Base-by-base conservation (phyloP, 768 basidiomycete genomes). In the Tylopilus plumbeoviolaceoides region DNA sequence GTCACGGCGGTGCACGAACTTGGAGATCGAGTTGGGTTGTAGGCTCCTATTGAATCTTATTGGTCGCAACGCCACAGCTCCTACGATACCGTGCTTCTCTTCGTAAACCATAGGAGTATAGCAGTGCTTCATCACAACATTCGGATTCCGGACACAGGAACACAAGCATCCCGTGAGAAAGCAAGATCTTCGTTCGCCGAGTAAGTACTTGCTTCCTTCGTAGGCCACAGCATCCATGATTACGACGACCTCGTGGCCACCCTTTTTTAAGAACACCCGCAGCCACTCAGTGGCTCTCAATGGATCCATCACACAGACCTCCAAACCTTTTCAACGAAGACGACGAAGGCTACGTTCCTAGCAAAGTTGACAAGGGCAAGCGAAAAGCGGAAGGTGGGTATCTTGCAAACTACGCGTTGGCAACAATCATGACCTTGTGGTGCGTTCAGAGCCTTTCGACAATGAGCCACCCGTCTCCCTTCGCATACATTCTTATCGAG, bases 291-390 rank as follows among this genome's bases (percentile, higher is more conserved):
- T 44, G 15, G n/a, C 38, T 39, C 43, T 9, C 51, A 39, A 63
- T 63, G 62, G 28, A 59, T 10, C 18, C 40, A 38, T 5, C 28
- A 12, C 21, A 39, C 8, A 53, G 33, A 51, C 60, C 60, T 17
- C 63, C 57, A 23, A 39, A 55, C 10, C 7, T 59, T 20, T 65
- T 63, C 12, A 1, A 2, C 4, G 7, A 38, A 4, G 23, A 47
- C 14, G 38, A 38, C 18, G 20, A 51, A 12, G 15, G 0, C 23
- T 23, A 44, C 21, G 10, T 43, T 55, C 35, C 63, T 15, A 47
- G 17, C 9, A 53, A 20, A 23, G 9, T 48, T 17, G 62, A 63
- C 44, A 63, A 63, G 36, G 63, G 63, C 17, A 36, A 63, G 39
- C 48, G 15, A 49, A 63, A 55, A 40, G 63, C 57, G 0, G 48